Percentiles rank a stretch among this genome's conserved stretches.
phyloP scores from a whole-genome alignment of 2,329 filamentous ascomycete genomes.

The Atkinsonella texensis region DNA sequence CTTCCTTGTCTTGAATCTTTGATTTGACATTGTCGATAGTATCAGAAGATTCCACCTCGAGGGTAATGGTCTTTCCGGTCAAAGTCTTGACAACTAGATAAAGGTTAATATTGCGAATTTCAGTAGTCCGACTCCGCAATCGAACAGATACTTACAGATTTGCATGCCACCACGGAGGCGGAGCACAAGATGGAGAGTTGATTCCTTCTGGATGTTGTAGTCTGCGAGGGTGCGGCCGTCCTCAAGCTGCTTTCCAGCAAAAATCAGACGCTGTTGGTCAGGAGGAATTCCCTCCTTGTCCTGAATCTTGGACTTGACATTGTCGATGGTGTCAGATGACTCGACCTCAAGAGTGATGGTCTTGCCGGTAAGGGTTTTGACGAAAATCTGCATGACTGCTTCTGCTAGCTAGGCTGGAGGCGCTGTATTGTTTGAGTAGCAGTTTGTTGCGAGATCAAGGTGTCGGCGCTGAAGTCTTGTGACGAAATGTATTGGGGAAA shows the following conservation, averaged over 20 bases:
- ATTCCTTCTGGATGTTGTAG: conserved; percentile 50
- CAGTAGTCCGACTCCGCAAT: too few species aligned
- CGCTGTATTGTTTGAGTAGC: not conserved
- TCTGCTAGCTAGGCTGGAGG: conserved; percentile 4
- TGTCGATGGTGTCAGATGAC: conserved; percentile 87
- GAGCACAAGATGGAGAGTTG: conserved; percentile 62
- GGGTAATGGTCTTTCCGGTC: conserved; percentile 88
- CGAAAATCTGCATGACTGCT: conserved; percentile 14
- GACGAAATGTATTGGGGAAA: not conserved
- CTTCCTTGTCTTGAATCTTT: conserved; percentile 97
- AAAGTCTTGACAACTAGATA: conserved; percentile 61
- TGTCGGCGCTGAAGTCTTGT: conserved; percentile 8
- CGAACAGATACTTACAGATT: conserved; percentile 40
- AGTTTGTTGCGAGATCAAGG: conserved; percentile 7
- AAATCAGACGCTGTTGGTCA: conserved; percentile 92
- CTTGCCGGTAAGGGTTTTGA: conserved; percentile 53
- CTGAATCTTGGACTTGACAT: conserved; percentile 96
- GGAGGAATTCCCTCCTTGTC: conserved; percentile 97
- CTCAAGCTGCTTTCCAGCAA: conserved; percentile 93
- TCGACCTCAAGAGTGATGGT: conserved; percentile 55
- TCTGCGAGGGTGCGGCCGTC: conserved; percentile 56
- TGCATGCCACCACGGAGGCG: conserved; percentile 57
- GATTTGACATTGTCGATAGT: conserved; percentile 95
- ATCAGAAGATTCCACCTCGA: conserved; percentile 79
- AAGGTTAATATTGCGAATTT: not conserved